Evolutionary conservation across 257 asterid species (phyloP), one percentile per base, ranked within the genome.

Genomic region (Marsdenia floribunda): DNA sequence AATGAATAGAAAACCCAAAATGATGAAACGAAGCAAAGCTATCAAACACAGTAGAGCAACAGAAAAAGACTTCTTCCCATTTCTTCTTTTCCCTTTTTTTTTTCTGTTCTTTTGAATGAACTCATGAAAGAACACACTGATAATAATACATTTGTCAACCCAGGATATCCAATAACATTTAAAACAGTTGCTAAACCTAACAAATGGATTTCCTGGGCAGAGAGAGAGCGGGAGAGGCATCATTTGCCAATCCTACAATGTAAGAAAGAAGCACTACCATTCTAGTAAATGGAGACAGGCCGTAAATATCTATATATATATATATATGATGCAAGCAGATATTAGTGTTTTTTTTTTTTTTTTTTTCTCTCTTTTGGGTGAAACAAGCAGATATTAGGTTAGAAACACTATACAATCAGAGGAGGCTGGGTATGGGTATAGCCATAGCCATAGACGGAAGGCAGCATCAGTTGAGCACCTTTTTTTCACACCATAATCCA

Each of bases 361-460:
- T n/a, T n/a, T n/a, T n/a, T n/a, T n/a, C n/a, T n/a, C n/a, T n/a
- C n/a, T n/a, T n/a, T n/a, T n/a, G n/a, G n/a, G n/a, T n/a, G n/a
- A n/a, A n/a, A n/a, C n/a, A n/a, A n/a, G 47, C 47, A 42, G 47
- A 44, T 44, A 66, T 40, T 11, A 67, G 73, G 73, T 53, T 67
- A 67, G 68, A 75, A 75, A 38, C 15, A 6, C 73, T 75, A 15
- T 75, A 75, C 73, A 75, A 12, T 38, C 29, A 47, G 29, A 65
- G 52, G 26, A 16, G 58, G 64, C 29, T 49, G 73, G 29, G 49
- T 15, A 52, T 5, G 6, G 46, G 21, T 22, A 74, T 10, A 19
- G 47, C 35, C 46, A 47, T 54, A 53, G 33, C 65, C 19, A 52
- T 16, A 65, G 35, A 37, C 72, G 1, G 21, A 19, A 12, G 53